Percentiles rank a stretch among this genome's conserved stretches.
phyloP scores from a whole-genome alignment of 2,329 filamentous ascomycete species.

The Arthroderma uncinatum region DNA sequence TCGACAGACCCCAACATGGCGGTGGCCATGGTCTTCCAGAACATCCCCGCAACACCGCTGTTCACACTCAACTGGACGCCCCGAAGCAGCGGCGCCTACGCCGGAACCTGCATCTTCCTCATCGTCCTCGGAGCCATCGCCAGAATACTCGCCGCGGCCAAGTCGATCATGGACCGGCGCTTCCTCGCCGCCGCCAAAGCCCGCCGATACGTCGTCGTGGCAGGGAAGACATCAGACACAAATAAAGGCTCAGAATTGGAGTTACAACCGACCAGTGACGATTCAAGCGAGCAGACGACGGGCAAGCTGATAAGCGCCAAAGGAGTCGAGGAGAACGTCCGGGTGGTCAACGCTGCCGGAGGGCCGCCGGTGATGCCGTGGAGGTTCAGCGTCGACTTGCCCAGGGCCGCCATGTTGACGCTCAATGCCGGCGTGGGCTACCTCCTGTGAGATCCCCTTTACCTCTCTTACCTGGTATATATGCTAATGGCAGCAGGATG shows the following conservation, averaged over 20 bases:
- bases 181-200: conserved; percentile 63
- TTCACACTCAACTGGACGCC: conserved; percentile 67
- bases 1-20: conserved; percentile 1
- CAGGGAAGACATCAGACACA: conserved; percentile 39
- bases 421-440: conserved; percentile 69
- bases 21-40: conserved; percentile 35
- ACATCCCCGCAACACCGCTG: conserved; percentile 49
- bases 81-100: conserved; percentile 57
- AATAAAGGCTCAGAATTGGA: conserved; percentile 40
- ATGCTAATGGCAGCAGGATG: conserved; percentile 51
- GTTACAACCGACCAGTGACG: no score
- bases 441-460: conserved; percentile 56
- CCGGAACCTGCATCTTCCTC: conserved; percentile 84
- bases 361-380: conserved; percentile 52
- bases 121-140: conserved; percentile 61
- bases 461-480: conserved; percentile 5
- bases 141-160: conserved; percentile 60
- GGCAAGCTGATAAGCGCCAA: conserved; percentile 59
- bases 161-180: conserved; percentile 46
- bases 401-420: conserved; percentile 59
- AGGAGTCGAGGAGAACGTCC: conserved; percentile 69
- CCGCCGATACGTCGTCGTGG: conserved; percentile 65
- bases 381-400: conserved; percentile 67
- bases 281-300: conserved; percentile 50
- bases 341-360: conserved; percentile 53